Evolutionary conservation across 768 basidiomycete genomes (phyloP).

Genomic region (Pholiota conissans): DNA sequence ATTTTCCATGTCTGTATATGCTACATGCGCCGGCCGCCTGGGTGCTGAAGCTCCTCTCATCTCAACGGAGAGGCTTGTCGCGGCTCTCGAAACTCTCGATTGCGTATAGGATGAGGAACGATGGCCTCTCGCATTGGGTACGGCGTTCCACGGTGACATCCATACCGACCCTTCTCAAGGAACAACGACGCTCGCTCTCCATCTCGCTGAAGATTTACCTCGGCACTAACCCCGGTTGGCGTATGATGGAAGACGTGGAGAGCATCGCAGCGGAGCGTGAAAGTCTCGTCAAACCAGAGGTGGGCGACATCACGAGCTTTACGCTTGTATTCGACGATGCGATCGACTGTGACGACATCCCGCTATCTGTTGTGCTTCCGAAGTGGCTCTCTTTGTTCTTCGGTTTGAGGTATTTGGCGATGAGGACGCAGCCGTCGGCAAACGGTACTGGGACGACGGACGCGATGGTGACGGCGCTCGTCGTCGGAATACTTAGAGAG

Average conservation of each 20-base stretch:
- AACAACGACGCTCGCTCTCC: slow-evolving; percentile 17
- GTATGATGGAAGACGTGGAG: slow-evolving; percentile 20
- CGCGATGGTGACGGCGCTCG: neutral
- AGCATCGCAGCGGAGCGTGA: neutral
- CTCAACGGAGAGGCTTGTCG: slow-evolving; percentile 17
- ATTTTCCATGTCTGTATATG: slow-evolving; percentile 18
- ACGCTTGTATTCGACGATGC: slow-evolving; percentile 15
- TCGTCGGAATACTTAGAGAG: neutral
- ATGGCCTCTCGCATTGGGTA: slow-evolving; percentile 22
- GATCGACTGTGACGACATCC: slow-evolving; percentile 14
- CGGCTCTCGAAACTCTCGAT: slow-evolving; percentile 19
- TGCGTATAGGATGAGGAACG: slow-evolving; percentile 20
- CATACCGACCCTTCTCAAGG: slow-evolving; percentile 19
- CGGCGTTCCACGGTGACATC: slow-evolving; percentile 10
- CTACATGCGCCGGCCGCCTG: slow-evolving; percentile 21
- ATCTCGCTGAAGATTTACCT: slow-evolving; percentile 17
- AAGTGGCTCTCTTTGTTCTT: slow-evolving; percentile 19
- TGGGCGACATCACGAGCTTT: slow-evolving; percentile 15
- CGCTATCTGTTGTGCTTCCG: slow-evolving; percentile 14
- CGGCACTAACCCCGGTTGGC: slow-evolving; percentile 21
- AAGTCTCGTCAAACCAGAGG: neutral
- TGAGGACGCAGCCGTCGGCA: slow-evolving; percentile 9
- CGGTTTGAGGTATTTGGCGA: slow-evolving; percentile 11
- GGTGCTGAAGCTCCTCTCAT: slow-evolving; percentile 22
- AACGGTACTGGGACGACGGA: neutral